Evolutionary conservation across 352 stramenopile genomes (phyloP), one percentile per base, ranked within the genome.

Genomic region (Phytophthora boehmeriae): DNA sequence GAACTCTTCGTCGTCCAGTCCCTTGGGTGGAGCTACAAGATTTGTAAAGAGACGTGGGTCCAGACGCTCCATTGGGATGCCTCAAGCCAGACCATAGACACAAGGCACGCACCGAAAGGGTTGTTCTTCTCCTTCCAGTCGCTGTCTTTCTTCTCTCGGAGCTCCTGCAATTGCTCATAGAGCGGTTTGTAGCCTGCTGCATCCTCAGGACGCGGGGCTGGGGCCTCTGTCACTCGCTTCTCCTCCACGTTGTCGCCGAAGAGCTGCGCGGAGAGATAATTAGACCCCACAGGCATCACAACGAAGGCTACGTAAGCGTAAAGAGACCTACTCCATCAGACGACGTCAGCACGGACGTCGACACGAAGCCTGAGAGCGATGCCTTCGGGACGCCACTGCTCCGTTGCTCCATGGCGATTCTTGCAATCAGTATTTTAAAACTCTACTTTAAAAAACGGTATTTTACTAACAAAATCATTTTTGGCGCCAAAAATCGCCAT

Each of bases 41-140:
- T 50, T 36, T 17, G 35, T 5, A 49, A 11, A 16, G 50, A 35
- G 11, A 27, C 6, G 43, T 20, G 30, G 5, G 45, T 43, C 2
- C 8, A 43, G 30, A 17, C 19, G 30, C 4, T 44, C 38, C 4
- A 5, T 17, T 1, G 9, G 38, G 25, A 3, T 30, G 6, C 25
- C 25, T 30, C n/a, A n/a, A n/a, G n/a, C 25, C 43, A 38, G 16
- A 28, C 19, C 19, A 48, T 17, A 45, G 27, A 41, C 17, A 35
- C 28, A 20, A 19, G 2, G 1, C 13, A 60, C 66, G 16, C 45
- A 94, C 87, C 87, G 55, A 94, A 96, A 17, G 87, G 85, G 43
- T 96, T 96, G 63, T 96, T 86, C 68, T 96, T 94, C 59, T 93
- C 81, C 59, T 92, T 92, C 87, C 87, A 96, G n/a, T 94, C 87